A percentile compares a stretch with the other conserved stretches of the same genome.
Evolutionary conservation across 768 basidiomycete genomes (phyloP).

Genomic region (Tubosaeta sp.): DNA sequence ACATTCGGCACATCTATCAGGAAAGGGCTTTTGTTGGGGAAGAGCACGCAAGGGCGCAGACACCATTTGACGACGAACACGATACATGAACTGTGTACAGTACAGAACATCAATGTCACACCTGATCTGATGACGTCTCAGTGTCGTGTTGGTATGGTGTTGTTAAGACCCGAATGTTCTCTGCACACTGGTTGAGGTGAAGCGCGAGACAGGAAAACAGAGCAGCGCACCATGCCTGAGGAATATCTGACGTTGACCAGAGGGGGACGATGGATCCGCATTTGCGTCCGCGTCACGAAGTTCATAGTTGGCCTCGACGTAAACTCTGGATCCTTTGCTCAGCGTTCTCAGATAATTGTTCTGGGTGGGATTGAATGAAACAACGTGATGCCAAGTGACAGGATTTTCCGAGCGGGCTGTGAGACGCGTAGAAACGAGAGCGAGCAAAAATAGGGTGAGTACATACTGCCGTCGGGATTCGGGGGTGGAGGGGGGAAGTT

Average conservation of each 20-base stretch:
- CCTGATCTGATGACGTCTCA: constrained; percentile 17
- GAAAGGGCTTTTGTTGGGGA: constrained; percentile 34
- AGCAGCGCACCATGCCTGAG: constrained; percentile 63
- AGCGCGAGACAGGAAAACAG: neutral
- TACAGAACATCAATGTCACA: constrained; percentile 9
- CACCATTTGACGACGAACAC: constrained; percentile 39
- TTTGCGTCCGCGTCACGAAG: constrained; percentile 65
- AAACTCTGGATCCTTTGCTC: constrained; percentile 70
- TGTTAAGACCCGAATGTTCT: constrained; percentile 48
- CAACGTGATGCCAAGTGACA: constrained; percentile 71
- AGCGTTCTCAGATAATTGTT: constrained; percentile 63
- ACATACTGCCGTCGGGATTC: constrained; percentile 59
- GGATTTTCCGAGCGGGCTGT: constrained; percentile 50
- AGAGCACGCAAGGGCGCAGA: constrained; percentile 32
- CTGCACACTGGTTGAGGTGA: constrained; percentile 32
- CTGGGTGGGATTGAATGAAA: constrained; percentile 64
- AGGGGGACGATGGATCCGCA: constrained; percentile 61
- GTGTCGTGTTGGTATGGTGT: constrained; percentile 26
- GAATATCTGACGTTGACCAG: constrained; percentile 79
- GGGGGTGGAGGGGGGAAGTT: constrained; percentile 56
- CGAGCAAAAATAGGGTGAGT: constrained; percentile 1
- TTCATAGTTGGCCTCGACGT: constrained; percentile 77
- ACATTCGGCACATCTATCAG: constrained; percentile 25
- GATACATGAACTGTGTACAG: constrained; percentile 27
- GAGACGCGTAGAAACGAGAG: neutral